Evolutionary conservation across 169 alveolate genomes (phyloP), one percentile per base, ranked within the genome.

Genomic region (Plasmodium fragile): DNA sequence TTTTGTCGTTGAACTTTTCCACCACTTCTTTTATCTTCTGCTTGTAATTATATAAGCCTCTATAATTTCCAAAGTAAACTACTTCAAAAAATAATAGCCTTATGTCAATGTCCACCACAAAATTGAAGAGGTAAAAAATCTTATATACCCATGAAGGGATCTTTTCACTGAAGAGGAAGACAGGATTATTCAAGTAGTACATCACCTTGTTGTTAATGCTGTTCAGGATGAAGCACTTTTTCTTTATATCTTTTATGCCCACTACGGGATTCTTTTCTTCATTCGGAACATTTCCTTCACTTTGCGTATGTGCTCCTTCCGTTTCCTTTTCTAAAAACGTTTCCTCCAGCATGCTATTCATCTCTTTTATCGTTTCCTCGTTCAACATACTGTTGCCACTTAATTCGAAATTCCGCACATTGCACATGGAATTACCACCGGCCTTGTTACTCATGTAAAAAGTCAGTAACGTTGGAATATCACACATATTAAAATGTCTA

Each of bases 21-120:
- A 91, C 94, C n/a, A 91, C 41, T 81, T 91, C 94, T 81, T 91
- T 91, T 91, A 91, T 91, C 59, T 81, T 91, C 65, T 81, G 83
- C 41, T 81, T 79, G 82, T 91, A 91, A 91, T 91, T 91, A 70
- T 91, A 81, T 70, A 91, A 81, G 73, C 94, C 94, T 80, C 94
- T 91, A 81, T 91, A 91, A 39, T 81, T 81, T 10, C 94, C 94
- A 91, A 91, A 91, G 49, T 91, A 91, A 32, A 30, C 41, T 28
- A 91, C 18, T 55, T 91, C 94, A 49, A 91, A 91, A 81, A 81
- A 91, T 43, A 91, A 39, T 0, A 81, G 65, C 55, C 94, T 69
- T 32, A 91, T 91, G 25, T 91, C 94, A 91, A 91, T 91, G 71
- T 91, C 83, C 36, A 91, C 59, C 22, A 81, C 92, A 77, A 91